phyloP scores from a whole-genome alignment of 164 flowering plant species.

The Tetrastigma voinierianum region DNA sequence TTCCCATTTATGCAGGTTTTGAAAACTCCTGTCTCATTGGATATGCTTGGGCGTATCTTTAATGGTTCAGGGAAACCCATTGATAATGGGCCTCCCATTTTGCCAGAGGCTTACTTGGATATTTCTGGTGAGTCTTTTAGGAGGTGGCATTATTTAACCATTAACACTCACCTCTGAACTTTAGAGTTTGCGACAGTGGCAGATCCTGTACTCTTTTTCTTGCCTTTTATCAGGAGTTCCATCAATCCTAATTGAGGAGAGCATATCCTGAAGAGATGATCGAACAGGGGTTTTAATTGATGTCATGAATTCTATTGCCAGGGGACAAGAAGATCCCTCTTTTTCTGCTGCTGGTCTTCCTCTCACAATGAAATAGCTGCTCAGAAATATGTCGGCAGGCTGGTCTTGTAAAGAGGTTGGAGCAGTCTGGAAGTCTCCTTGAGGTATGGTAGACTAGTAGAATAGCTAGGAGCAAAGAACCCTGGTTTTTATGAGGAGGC shows the following conservation, averaged over 20 bases:
- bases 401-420: conserved; percentile 89
- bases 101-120: conserved; percentile 98
- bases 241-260: conserved; percentile 97
- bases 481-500: background rate
- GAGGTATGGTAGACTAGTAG: conserved; percentile 46
- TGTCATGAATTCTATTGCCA: conserved; percentile 98
- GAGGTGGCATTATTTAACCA: background rate
- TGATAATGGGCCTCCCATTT: conserved; percentile 96
- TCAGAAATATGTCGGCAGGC: conserved; percentile 98
- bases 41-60: conserved; percentile 99
- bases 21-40: conserved; percentile 95
- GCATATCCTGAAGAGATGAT: conserved; percentile 99
- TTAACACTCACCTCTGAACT: background rate
- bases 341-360: conserved; percentile 99
- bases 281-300: conserved; percentile 98
- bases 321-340: conserved; percentile 99
- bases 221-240: conserved; percentile 62
- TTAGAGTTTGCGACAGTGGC: background rate
- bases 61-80: conserved; percentile 99
- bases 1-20: conserved; percentile 54
- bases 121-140: conserved; percentile 66
- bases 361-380: conserved; percentile 98
- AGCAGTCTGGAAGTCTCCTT: conserved; percentile 62
- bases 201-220: conserved; percentile 4
- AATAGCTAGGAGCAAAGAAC: background rate